Evolutionary conservation across 2,329 filamentous ascomycete genomes (phyloP), one percentile per base, ranked within the genome.

Genomic region (Ascocoryne sarcoides): DNA sequence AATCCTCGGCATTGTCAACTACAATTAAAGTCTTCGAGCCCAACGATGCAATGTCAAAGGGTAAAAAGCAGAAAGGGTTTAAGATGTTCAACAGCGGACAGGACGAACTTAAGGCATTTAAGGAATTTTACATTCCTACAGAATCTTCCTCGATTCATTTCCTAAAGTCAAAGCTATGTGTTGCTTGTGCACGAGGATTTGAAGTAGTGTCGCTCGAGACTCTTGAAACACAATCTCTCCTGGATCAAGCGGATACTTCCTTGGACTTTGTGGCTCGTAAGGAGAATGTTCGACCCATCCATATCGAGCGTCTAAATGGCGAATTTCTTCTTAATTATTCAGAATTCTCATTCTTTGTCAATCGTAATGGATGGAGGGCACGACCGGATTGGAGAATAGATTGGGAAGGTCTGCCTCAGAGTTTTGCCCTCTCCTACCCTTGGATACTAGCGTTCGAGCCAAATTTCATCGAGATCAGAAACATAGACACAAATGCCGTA

Each of bases 11-110:
- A 3, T 69, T 96, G 21, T 95, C 87, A 38, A 94, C 87, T 10
- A 96, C 90, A 2, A 95, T 98, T 69, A 96, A 96, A 65, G 92
- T 96, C n/a, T 96, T 87, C 64, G 90, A 98, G 65, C 92, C 92
- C 1, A 95, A 94, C 65, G 92, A 96, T 60, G 84, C 87, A 47
- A 83, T 94, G 72, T 82, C 84, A 40, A 92, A 89, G 67, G 86
- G 85, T 43, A 93, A 92, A 69, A 95, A 93, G 68, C 93, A 95
- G 60, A 92, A 89, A 56, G 90, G 92, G 14, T 81, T 98, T 45
- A 95, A 93, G 67, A 94, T 98, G 80, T 90, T 98, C 65, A 87
- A 87, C 46, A 81, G 76, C 50, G 87, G 88, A 7, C 89, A 95
- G 61, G 92, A 98, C 62, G 87, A 95, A 53, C 75, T 98, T 48